phyloP scores from a whole-genome alignment of 1,139 yeast species.

The Tardiomyces digboiensis region DNA sequence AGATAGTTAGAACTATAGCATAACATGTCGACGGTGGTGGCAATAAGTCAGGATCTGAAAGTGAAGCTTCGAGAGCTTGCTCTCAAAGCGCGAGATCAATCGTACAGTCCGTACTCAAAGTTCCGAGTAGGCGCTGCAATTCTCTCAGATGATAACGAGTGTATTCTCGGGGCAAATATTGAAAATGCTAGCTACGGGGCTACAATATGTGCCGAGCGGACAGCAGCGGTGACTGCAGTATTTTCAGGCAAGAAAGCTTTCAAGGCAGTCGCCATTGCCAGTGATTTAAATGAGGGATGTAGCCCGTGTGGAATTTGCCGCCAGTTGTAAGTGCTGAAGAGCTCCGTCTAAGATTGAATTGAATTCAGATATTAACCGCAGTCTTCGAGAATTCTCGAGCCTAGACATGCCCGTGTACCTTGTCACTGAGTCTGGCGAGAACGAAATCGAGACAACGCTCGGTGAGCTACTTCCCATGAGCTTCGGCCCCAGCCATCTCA shows the following conservation, averaged over 20 bases:
- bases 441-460: conserved; percentile 36
- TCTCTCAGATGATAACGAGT: conserved; percentile 40
- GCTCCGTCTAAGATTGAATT: conserved; percentile 2
- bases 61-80: conserved; percentile 10
- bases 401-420: conserved; percentile 21
- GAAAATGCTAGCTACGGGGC: conserved; percentile 93
- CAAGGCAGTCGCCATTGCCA: conserved; percentile 61
- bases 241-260: conserved; percentile 39
- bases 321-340: conserved; percentile 40
- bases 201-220: conserved; percentile 83
- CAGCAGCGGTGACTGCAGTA: conserved; percentile 63
- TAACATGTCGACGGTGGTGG: background rate
- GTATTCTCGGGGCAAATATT: conserved; percentile 69
- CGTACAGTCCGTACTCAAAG: conserved; percentile 79
- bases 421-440: conserved; percentile 33
- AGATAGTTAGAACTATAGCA: no score
- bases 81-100: conserved; percentile 26
- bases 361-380: conserved; percentile 2
- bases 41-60: background rate
- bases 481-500: conserved; percentile 74
- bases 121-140: conserved; percentile 83
- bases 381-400: conserved; percentile 58
- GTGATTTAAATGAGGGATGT: conserved; percentile 51
- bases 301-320: conserved; percentile 95
- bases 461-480: conserved; percentile 67